phyloP scores from a whole-genome alignment of 768 basidiomycete genomes.

The Trametopsis cervina region DNA sequence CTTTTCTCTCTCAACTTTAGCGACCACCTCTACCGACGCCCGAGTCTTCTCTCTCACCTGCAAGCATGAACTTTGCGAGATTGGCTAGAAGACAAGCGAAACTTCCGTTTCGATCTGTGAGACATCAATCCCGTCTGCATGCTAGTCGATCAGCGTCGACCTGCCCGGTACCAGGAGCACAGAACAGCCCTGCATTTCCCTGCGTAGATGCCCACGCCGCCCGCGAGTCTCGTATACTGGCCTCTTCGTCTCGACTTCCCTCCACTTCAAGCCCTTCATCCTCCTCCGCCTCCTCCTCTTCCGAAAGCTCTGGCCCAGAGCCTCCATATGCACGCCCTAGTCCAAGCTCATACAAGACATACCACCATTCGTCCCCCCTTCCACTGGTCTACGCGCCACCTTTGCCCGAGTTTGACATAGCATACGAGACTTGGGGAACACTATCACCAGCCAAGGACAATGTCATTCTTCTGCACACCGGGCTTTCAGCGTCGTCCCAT shows the following conservation, averaged over 20 bases:
- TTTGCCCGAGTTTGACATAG: conserved; percentile 73
- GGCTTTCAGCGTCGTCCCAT: conserved; percentile 93
- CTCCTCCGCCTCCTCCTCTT: conserved; percentile 12
- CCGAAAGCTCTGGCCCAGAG: conserved; percentile 60
- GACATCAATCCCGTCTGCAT: conserved; percentile 7
- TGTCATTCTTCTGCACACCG: conserved; percentile 92
- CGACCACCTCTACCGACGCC: neutral
- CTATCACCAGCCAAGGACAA: conserved; percentile 76
- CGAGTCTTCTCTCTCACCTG: neutral
- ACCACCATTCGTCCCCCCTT: conserved; percentile 56
- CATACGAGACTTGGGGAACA: conserved; percentile 97
- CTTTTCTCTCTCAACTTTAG: neutral
- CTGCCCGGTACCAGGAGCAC: conserved; percentile 9
- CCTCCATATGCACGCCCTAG: conserved; percentile 77
- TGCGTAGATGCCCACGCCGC: conserved; percentile 81
- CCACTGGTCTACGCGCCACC: conserved; percentile 49
- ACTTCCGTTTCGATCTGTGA: neutral
- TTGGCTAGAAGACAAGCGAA: conserved; percentile 5
- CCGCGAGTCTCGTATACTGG: conserved; percentile 50
- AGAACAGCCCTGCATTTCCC: conserved; percentile 38
- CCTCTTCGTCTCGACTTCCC: conserved; percentile 18
- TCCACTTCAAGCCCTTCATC: conserved; percentile 1
- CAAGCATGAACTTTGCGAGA: conserved; percentile 1
- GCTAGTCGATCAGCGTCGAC: conserved; percentile 12
- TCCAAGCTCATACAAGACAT: conserved; percentile 66